These are phyloP conservation scores for Magnaporthales sp. DNA, from an alignment of 2,329 filamentous ascomycete species.

Conservation along the genomic window DNA sequence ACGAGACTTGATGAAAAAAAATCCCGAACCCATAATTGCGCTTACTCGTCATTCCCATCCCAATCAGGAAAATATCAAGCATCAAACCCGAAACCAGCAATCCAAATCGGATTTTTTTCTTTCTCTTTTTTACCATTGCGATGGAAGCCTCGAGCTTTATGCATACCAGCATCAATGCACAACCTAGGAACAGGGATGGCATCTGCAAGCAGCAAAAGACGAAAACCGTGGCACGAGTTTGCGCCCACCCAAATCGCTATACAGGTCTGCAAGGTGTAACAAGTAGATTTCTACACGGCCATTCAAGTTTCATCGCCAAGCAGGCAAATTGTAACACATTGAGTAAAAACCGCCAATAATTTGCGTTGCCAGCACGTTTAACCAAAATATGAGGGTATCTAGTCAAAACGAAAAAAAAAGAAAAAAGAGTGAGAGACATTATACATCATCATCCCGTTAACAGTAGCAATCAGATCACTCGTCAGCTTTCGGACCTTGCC, in stretches of 20 bases:
- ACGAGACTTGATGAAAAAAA: neutral
- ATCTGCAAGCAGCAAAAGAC: neutral
- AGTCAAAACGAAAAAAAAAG: neutral
- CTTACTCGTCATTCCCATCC: neutral
- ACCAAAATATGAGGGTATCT: neutral
- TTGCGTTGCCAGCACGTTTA: neutral
- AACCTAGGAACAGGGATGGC: neutral
- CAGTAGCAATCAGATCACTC: neutral
- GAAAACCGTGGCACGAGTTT: neutral
- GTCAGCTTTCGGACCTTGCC: neutral
- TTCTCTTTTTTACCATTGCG: too few relatives aligned
- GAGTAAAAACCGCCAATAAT: neutral
- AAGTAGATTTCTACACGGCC: neutral
- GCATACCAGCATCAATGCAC: neutral
- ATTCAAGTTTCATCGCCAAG: neutral
- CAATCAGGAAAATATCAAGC: too few relatives aligned
- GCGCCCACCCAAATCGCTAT: too few relatives aligned
- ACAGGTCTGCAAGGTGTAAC: neutral
- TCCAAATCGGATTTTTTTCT: neutral
- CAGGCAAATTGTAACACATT: neutral
- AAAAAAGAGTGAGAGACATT: neutral
- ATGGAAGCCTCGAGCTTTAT: neutral
- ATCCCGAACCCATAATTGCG: neutral
- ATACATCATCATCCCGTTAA: neutral
- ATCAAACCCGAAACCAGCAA: neutral